A percentile compares a stretch with the other conserved stretches of the same genome.
phyloP scores from a whole-genome alignment of 129 eudicot species.

The Lonicera japonica region DNA sequence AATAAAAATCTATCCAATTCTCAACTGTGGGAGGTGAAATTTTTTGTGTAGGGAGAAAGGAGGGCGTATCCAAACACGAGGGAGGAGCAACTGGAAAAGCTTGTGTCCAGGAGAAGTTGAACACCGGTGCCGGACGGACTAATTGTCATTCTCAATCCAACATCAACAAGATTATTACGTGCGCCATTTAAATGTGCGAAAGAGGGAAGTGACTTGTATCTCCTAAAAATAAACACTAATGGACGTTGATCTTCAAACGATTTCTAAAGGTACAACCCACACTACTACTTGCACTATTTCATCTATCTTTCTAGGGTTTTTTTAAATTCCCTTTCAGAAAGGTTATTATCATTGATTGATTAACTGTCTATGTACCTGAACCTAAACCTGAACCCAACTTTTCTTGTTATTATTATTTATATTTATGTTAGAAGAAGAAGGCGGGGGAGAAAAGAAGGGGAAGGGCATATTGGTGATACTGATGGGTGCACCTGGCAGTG shows the following conservation, averaged over 20 bases:
- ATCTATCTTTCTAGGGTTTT: not conserved
- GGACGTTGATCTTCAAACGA: not conserved
- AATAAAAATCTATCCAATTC: too few species aligned
- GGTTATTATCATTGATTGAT: too few species aligned
- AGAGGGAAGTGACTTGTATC: too few species aligned
- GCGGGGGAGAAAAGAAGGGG: not conserved
- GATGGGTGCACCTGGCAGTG: slow-evolving; percentile 95
- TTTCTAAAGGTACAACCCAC: not conserved
- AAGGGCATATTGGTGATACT: slow-evolving; percentile 56
- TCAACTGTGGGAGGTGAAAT: too few species aligned
- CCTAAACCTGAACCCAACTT: too few species aligned
- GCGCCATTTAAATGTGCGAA: not conserved
- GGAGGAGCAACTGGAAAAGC: too few species aligned
- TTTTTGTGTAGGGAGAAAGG: too few species aligned
- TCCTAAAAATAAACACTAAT: not conserved
- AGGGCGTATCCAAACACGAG: too few species aligned
- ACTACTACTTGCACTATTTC: not conserved
- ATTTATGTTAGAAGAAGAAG: not conserved
- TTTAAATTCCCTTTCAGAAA: not conserved
- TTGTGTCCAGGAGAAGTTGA: too few species aligned
- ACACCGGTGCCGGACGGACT: too few species aligned
- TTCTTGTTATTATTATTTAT: too few species aligned
- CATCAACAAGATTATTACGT: not conserved
- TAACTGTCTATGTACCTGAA: too few species aligned
- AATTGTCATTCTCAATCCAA: not conserved